Base-by-base conservation (phyloP, 148 eudicot species). In the Fagopyrum homotropicum region DNA sequence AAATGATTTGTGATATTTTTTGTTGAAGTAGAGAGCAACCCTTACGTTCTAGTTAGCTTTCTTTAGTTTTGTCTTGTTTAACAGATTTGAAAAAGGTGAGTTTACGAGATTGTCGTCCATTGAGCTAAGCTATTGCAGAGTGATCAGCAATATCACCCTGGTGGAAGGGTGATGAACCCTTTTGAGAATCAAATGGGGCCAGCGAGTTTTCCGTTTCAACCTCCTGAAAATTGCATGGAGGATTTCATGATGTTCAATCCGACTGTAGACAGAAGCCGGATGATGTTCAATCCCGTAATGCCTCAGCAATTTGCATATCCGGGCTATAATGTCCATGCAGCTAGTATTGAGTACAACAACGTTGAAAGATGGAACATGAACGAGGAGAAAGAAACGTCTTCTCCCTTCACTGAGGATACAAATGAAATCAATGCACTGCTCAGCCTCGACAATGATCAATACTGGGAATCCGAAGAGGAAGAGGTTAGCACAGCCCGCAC, bases 401-500 rank as follows among this genome's bases (percentile, higher is more conserved):
- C 87, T 46, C 49, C 77, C 17, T 35, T 55, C 40, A 75, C 81
- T 49, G 89, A 89, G 79, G 88, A 87, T 76, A 79, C 86, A 15
- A 82, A 84, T 72, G 89, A 86, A 30, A 89, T 89, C 49, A 83
- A 89, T 83, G 89, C 89, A 43, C 74, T 89, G 52, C 69, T 89
- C 78, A 83, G 87, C 83, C 80, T 75, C 10, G 93, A 86, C 47
- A 79, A 81, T 46, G 81, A 81, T 15, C 85, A 82, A 30, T 54
- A 63, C 49, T 81, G 83, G 14, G 87, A 84, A 15, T 75, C 52
- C 4, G 85, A 87, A 11, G 89, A 84, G 63, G 93, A 89, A 72
- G 91, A 78, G 74, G 83, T 87, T 71, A 89, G 93, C 83, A 87
- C 93, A 7, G 90, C 88, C 45, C 80, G 89, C 11, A 84, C 89